Base-by-base conservation (phyloP, 257 asterid genomes). In the Nicotiana attenuata region DNA sequence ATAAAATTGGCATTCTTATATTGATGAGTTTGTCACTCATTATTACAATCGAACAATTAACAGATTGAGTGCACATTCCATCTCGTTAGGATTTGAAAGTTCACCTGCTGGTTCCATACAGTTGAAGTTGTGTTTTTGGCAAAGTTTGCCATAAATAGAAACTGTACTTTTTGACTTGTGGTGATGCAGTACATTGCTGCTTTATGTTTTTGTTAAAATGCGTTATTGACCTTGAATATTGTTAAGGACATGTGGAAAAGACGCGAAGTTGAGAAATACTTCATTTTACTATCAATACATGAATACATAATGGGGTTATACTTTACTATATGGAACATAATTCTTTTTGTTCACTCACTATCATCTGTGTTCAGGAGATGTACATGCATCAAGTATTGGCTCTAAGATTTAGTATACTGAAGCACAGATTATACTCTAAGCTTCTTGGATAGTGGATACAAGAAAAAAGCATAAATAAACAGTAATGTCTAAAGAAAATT, bases 91-190 rank as follows among this genome's bases (percentile, higher is more conserved):
- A 65, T 28, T 65, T 65, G 73, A 65, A 65, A 65, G 47, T 65
- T 65, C 47, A 7, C 16, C 22, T 65, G 33, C 22, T 28, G 50
- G 47, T 65, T 38, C 75, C 50, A 16, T 10, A 16, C 47, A 16
- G 24, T 31, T 16, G 50, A 31, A 16, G 75, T 5, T 65, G 47
- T 29, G 47, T 65, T 65, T 11, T 57, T 73, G 84, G 80, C 24
- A 77, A 84, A 86, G 76, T 84, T 86, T 35, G 47, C 76, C 87
- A 5, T 24, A n/a, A 10, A 4, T 79, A 56, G 19, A 10, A 45
- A 71, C 29, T 77, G 11, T 26, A n/a, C 7, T 64, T 20, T 29
- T 16, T 29, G 41, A 16, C 14, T 31, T 38, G 50, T 65, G 75
- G 75, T 29, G 47, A 31, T 29, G 50, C 47, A 29, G 26, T 31